Percentiles rank a stretch among this genome's conserved stretches.
Conservation (phyloP, 441 rosid species). For the Euphorbia celastroides region DNA sequence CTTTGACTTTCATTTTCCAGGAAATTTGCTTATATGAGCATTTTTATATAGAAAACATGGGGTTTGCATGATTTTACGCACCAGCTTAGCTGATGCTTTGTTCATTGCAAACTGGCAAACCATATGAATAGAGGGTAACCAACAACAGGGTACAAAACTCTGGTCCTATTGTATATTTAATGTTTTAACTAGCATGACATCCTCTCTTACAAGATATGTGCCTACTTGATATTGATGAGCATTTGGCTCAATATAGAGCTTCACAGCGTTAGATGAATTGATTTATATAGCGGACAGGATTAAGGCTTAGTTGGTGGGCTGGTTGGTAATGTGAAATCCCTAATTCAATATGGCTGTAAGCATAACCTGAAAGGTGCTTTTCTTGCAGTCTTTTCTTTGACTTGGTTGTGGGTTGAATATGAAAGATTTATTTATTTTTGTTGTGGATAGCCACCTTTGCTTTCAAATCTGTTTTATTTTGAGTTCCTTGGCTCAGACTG, state of each 20-base stretch:
- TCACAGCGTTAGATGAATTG: too few species aligned
- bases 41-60: not conserved
- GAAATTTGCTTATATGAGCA: not conserved
- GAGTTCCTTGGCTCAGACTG: conserved; percentile 9
- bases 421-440: not conserved
- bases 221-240: too few species aligned
- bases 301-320: too few species aligned
- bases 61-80: not conserved
- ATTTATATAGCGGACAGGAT: too few species aligned
- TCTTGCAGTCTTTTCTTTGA: not conserved
- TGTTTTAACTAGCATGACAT: too few species aligned
- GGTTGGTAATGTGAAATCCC: not conserved
- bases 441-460: conserved; percentile 1
- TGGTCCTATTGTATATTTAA: too few species aligned
- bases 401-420: not conserved
- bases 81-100: not conserved
- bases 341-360: not conserved
- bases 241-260: too few species aligned
- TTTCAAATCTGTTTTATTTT: conserved; percentile 3
- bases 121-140: not conserved
- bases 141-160: not conserved
- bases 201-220: not conserved
- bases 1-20: not conserved
- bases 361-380: not conserved
- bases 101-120: not conserved